Percentiles rank a stretch among this genome's conserved stretches.
phyloP scores from a whole-genome alignment of 495 filamentous ascomycete species.

The Penicillium riverlandense region DNA sequence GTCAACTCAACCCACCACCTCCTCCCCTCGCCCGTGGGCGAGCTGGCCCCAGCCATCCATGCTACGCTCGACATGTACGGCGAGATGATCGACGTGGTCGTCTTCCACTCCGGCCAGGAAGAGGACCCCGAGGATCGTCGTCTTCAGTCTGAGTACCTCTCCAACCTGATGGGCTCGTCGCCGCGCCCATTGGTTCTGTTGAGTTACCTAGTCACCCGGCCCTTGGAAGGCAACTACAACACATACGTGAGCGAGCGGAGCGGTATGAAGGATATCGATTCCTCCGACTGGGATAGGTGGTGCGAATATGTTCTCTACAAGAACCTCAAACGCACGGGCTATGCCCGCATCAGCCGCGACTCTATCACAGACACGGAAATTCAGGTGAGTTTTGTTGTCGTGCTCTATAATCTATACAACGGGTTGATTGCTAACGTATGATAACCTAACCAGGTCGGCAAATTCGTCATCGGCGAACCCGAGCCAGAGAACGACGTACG shows the following conservation, averaged over 20 bases:
- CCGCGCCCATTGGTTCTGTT: conserved; percentile 77
- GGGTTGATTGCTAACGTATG: neutral
- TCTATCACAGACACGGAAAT: conserved; percentile 98
- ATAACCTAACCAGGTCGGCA: conserved; percentile 57
- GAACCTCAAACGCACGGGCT: conserved; percentile 75
- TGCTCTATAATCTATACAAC: neutral
- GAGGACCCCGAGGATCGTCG: conserved; percentile 92
- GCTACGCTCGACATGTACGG: conserved; percentile 93
- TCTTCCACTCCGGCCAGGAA: conserved; percentile 99
- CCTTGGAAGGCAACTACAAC: conserved; percentile 91
- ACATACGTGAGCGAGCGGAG: conserved; percentile 82
- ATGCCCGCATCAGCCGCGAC: conserved; percentile 79
- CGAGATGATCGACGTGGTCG: conserved; percentile 82
- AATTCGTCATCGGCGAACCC: conserved; percentile 77
- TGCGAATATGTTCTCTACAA: conserved; percentile 99
- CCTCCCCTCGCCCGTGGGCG: conserved; percentile 85
- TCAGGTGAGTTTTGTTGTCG: conserved; percentile 52
- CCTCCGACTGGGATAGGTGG: conserved; percentile 93
- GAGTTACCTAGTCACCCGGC: conserved; percentile 88
- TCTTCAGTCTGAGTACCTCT: conserved; percentile 79
- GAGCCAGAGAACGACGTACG: conserved; percentile 52
- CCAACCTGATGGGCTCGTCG: conserved; percentile 79
- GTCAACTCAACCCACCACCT: conserved; percentile 95
- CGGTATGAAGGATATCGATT: conserved; percentile 94
- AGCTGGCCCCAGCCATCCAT: conserved; percentile 93